Conservation (phyloP, 768 basidiomycete species). For the Dacryopinax primogenitus region DNA sequence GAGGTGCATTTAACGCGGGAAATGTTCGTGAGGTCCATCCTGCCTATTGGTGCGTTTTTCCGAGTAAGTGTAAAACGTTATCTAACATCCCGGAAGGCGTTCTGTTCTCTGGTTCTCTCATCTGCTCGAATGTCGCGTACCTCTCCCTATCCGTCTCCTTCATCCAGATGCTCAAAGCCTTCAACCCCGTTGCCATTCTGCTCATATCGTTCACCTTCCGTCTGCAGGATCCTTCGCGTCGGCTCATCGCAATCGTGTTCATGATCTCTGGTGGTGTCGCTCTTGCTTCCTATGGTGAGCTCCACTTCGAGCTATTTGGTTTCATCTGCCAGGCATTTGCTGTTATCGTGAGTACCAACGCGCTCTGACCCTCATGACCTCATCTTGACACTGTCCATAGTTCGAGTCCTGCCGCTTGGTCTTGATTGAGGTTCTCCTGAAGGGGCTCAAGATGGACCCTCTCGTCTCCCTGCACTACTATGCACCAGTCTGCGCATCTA, state of each 20-base stretch:
- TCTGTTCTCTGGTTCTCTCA: slow-evolving; percentile 83
- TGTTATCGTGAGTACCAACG: slow-evolving; percentile 18
- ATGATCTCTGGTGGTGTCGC: slow-evolving; percentile 89
- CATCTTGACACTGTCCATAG: slow-evolving; percentile 26
- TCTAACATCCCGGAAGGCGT: slow-evolving; percentile 30
- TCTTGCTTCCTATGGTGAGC: slow-evolving; percentile 78
- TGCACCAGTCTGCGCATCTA: slow-evolving; percentile 83
- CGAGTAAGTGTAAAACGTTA: background rate
- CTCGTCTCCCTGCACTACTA: slow-evolving; percentile 92
- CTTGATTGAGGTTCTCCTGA: slow-evolving; percentile 88
- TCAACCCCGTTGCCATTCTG: slow-evolving; percentile 77
- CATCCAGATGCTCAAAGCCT: slow-evolving; percentile 97
- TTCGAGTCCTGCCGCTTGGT: slow-evolving; percentile 92
- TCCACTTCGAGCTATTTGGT: slow-evolving; percentile 71
- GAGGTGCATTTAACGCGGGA: slow-evolving; percentile 69
- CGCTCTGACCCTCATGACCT: background rate
- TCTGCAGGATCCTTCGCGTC: slow-evolving; percentile 74
- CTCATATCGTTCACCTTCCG: slow-evolving; percentile 87
- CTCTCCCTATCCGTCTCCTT: slow-evolving; percentile 84
- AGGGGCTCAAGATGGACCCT: slow-evolving; percentile 96
- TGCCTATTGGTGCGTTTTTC: slow-evolving; percentile 52
- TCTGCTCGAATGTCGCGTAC: slow-evolving; percentile 86
- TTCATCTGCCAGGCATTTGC: slow-evolving; percentile 50
- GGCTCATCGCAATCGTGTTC: slow-evolving; percentile 66
- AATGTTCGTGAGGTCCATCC: slow-evolving; percentile 69